A percentile compares a stretch with the other conserved stretches of the same genome.
Evolutionary conservation across 2,329 filamentous ascomycete genomes (phyloP).

Genomic region (Fusarium euwallaceae): DNA sequence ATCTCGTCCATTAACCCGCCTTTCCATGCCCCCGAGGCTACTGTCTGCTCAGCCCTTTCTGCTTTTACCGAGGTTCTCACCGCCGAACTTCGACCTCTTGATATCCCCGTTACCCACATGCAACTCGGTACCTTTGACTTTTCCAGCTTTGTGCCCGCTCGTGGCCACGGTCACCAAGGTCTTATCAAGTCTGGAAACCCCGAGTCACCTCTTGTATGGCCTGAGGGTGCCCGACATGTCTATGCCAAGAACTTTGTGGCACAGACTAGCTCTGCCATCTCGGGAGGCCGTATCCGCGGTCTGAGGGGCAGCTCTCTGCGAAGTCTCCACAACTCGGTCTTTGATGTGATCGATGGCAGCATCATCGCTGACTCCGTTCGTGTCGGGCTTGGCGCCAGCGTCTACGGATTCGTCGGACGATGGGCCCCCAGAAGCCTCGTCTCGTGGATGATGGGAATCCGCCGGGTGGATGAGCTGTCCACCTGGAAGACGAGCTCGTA

Average conservation of each 20-base stretch:
- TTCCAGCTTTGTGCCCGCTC: constrained; percentile 70
- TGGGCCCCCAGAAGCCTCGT: constrained; percentile 84
- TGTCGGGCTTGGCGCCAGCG: constrained; percentile 85
- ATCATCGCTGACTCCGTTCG: constrained; percentile 74
- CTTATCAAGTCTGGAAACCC: constrained; percentile 59
- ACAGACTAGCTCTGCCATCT: constrained; percentile 67
- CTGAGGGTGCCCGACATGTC: constrained; percentile 69
- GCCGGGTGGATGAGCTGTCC: constrained; percentile 69
- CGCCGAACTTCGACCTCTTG: constrained; percentile 81
- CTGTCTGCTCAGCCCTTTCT: constrained; percentile 86
- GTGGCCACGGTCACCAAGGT: constrained; percentile 51
- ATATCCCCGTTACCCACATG: constrained; percentile 85
- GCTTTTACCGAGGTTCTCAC: constrained; percentile 86
- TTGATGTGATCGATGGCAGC: constrained; percentile 84
- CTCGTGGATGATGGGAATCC: constrained; percentile 93
- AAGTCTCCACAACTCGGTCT: constrained; percentile 87
- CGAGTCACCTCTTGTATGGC: constrained; percentile 71
- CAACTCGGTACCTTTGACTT: constrained; percentile 94
- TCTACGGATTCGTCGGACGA: constrained; percentile 87
- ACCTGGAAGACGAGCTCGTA: constrained; percentile 64
- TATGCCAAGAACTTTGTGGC: constrained; percentile 73
- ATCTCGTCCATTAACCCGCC: constrained; percentile 84
- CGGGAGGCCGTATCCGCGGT: constrained; percentile 69
- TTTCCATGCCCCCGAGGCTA: constrained; percentile 87
- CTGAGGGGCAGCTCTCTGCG: constrained; percentile 79